Percentiles rank a stretch among this genome's conserved stretches.
Conservation (phyloP, 2,329 filamentous ascomycete genomes). For the Botrytis tulipae region DNA sequence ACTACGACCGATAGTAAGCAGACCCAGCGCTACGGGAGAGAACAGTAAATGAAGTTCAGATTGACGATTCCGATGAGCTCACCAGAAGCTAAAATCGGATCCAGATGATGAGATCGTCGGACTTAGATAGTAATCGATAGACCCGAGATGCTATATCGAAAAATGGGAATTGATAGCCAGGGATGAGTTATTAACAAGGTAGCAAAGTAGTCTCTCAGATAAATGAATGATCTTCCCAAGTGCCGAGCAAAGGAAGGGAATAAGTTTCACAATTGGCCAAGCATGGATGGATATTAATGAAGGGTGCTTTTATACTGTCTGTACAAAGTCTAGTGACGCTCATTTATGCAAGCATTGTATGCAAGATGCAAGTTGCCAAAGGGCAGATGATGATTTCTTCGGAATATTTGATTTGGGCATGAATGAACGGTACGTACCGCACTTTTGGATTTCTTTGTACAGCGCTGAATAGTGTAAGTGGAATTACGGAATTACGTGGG, state of each 20-base stretch:
- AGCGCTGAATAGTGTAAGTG: background rate
- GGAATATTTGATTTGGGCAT: constrained; percentile 8
- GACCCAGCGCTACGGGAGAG: constrained; percentile 3
- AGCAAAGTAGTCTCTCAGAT: background rate
- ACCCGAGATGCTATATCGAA: background rate
- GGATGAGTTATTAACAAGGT: constrained; percentile 5
- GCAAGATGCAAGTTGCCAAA: constrained; percentile 12
- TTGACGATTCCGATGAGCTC: background rate
- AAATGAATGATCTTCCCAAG: constrained; percentile 18
- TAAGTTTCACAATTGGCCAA: constrained; percentile 11
- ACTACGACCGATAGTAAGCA: background rate
- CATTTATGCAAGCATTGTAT: constrained; percentile 19
- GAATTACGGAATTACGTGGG: constrained; percentile 1
- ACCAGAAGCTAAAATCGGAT: constrained; percentile 7
- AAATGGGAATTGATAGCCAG: constrained; percentile 13
- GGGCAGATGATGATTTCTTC: constrained; percentile 13
- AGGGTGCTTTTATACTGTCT: background rate
- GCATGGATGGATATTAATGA: background rate
- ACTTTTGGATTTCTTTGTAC: constrained; percentile 5
- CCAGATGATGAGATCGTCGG: constrained; percentile 9
- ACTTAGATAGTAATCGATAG: constrained; percentile 9
- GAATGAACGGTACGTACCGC: constrained; percentile 11
- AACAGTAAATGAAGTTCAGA: background rate
- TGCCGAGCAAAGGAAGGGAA: constrained; percentile 13
- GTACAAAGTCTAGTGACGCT: constrained; percentile 11